These are phyloP conservation scores for Spathaspora arborariae DNA, from an alignment of 805 yeast genomes.

Conservation along the genomic window DNA sequence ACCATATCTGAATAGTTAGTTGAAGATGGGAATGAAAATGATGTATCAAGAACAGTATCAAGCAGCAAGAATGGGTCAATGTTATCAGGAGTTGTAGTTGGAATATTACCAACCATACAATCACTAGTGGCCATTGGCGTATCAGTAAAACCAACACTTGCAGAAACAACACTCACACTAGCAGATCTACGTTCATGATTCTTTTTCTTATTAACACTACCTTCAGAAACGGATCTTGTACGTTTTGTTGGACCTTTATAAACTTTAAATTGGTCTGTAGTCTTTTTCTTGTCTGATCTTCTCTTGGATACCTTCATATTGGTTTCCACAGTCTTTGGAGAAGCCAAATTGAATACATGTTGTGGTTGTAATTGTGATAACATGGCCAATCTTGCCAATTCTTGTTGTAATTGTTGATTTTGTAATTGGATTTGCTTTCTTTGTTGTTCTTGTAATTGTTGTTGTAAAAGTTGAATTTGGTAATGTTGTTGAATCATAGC, in stretches of 20 bases:
- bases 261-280: constrained; percentile 14
- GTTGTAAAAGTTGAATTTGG: constrained; percentile 20
- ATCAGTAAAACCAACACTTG: neutral
- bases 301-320: neutral
- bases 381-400: neutral
- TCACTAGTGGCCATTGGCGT: neutral
- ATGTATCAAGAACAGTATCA: neutral
- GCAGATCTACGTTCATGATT: neutral
- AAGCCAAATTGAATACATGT: constrained; percentile 3
- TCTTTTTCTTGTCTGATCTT: constrained; percentile 8
- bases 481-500: constrained; percentile 20
- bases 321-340: constrained; percentile 17
- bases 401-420: constrained; percentile 5
- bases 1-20: too few species aligned
- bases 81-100: neutral
- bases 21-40: neutral
- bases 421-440: constrained; percentile 10
- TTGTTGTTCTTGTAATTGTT: constrained; percentile 22
- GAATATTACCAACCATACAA: neutral
- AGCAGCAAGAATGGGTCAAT: neutral
- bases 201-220: neutral
- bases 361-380: constrained; percentile 12
- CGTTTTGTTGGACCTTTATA: constrained; percentile 18
- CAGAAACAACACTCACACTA: neutral
- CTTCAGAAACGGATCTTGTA: constrained; percentile 22